These are phyloP conservation scores for Wickerhamiella cacticola DNA, from an alignment of 805 yeast species.

Conservation along the genomic window DNA sequence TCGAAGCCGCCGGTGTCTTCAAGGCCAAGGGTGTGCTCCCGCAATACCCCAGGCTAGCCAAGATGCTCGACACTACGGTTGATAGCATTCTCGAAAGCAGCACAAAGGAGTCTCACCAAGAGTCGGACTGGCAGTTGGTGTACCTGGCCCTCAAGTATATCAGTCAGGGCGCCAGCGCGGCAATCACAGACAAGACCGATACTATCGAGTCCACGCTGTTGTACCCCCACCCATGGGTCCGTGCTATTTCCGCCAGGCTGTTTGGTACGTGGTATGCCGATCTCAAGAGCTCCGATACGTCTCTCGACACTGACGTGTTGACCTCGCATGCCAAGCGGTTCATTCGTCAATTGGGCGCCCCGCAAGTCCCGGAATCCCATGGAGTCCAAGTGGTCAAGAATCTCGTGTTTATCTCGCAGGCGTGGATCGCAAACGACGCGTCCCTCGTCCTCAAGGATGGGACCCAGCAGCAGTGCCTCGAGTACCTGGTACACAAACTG, in stretches of 20 bases:
- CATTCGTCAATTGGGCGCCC: conserved; percentile 74
- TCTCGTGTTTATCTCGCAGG: conserved; percentile 45
- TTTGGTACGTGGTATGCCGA: conserved; percentile 41
- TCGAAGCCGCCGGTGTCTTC: conserved; percentile 19
- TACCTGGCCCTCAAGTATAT: conserved; percentile 45
- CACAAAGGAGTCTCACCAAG: conserved; percentile 30
- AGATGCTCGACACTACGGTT: conserved; percentile 6
- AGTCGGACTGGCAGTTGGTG: conserved; percentile 63
- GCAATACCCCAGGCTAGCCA: conserved; percentile 7
- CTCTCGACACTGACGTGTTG: conserved; percentile 41
- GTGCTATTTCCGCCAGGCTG: conserved; percentile 53
- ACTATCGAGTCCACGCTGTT: conserved; percentile 44
- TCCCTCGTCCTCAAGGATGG: conserved; percentile 6
- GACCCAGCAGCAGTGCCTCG: conserved; percentile 33
- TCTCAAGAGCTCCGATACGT: conserved; percentile 20
- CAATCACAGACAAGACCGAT: conserved; percentile 29
- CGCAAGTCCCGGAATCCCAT: conserved; percentile 50
- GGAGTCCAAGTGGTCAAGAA: conserved; percentile 57
- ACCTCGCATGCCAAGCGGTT: conserved; percentile 47
- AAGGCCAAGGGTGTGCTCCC: not conserved
- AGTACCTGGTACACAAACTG: conserved; percentile 52
- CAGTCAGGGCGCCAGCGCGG: conserved; percentile 29
- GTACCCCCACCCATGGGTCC: conserved; percentile 88
- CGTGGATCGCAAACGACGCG: conserved; percentile 42
- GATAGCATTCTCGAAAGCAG: conserved; percentile 6